Base-by-base conservation (phyloP, 2,329 filamentous ascomycete species). In the Trichoderma sp. region DNA sequence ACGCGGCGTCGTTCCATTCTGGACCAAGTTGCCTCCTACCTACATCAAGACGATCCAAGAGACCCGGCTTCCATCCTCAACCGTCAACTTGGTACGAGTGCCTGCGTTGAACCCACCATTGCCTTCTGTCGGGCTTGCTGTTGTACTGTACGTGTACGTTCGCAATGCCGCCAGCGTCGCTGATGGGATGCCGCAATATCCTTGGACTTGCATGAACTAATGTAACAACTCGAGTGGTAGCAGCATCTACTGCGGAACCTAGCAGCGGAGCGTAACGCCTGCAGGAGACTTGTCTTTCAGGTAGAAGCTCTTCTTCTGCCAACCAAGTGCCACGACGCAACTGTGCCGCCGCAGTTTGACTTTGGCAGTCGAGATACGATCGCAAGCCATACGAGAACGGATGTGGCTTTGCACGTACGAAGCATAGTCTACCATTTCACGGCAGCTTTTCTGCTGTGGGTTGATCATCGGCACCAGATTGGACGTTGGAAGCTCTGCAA, bases 121-220 rank as follows among this genome's bases (percentile, higher is more conserved):
- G 30, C 30, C 28, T 44, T 44, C 21, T 61, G 28, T 47, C 34
- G 34, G 34, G 44, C 58, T 48, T 19, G 41, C 39, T 63, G 28
- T 4, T 28, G 28, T 30, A 9, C 30, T 9, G 30, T 30, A 30
- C 28, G 60, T 9, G 30, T 30, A 30, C 28, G 60, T 63, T 39
- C 43, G 50, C 41, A 54, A 55, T 47, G 51, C 60, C 60, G 52
- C 58, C 24, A 51, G 57, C 28, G 45, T 57, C 62, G 21, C 51
- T 55, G 34, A 64, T 51, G 39, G 47, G 55, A 58, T 58, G 34
- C 39, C 55, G 56, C 48, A 48, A 65, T 30, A 60, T 65, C 56
- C 55, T 58, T 60, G 55, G 45, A 58, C 63, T 44, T 65, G 63
- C 63, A 65, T 60, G 61, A 64, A 64, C 52, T 64, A 64, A 64